phyloP scores from a whole-genome alignment of 1,284 basidiomycete genomes.

The Baeospora myosura region DNA sequence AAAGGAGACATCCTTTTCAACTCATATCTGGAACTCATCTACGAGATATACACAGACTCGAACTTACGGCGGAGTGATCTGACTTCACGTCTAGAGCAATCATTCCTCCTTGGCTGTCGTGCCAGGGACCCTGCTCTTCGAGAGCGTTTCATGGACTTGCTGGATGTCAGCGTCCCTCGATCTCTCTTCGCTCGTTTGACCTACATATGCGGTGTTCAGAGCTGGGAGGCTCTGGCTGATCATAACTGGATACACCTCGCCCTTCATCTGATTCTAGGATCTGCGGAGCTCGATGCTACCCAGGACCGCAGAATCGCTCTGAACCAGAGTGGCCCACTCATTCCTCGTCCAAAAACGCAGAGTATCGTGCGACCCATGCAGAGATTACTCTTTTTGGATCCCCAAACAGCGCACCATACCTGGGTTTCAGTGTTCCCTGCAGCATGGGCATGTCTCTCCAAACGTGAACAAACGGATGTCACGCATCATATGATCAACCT shows the following conservation, averaged over 20 bases:
- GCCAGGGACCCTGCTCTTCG: slow-evolving; percentile 77
- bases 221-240: slow-evolving; percentile 91
- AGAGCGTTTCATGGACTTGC: slow-evolving; percentile 83
- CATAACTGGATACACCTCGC: slow-evolving; percentile 95
- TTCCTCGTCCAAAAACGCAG: slow-evolving; percentile 44
- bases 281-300: slow-evolving; percentile 62
- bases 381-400: slow-evolving; percentile 78
- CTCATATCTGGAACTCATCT: slow-evolving; percentile 85
- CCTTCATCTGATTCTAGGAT: slow-evolving; percentile 82
- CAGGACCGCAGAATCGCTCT: slow-evolving; percentile 20
- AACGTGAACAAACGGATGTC: slow-evolving; percentile 84
- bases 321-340: slow-evolving; percentile 6
- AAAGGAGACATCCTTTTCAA: slow-evolving; percentile 73
- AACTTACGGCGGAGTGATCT: slow-evolving; percentile 85
- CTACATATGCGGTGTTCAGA: slow-evolving; percentile 91
- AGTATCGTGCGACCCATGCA: slow-evolving; percentile 74
- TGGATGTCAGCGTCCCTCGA: slow-evolving; percentile 85
- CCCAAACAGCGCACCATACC: slow-evolving; percentile 69
- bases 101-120: slow-evolving; percentile 90
- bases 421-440: slow-evolving; percentile 91
- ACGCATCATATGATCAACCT: slow-evolving; percentile 88
- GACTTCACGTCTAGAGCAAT: slow-evolving; percentile 88
- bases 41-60: slow-evolving; percentile 91
- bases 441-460: slow-evolving; percentile 82
- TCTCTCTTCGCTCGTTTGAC: slow-evolving; percentile 79